Conservation (phyloP, 2,329 filamentous ascomycete species). For the Decorospora gaudefroyi region DNA sequence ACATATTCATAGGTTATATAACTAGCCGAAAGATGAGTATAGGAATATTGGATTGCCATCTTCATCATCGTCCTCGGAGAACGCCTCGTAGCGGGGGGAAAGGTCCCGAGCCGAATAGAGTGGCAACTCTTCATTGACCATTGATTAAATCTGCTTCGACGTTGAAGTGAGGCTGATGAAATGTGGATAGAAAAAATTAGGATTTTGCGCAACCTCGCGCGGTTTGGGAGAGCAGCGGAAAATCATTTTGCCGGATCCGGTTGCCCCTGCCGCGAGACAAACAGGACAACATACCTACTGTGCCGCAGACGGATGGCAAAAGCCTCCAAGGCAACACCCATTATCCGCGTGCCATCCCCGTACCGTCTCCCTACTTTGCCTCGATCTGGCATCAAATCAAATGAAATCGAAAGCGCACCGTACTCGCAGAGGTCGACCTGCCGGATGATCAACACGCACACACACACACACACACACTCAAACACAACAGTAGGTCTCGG, state of each 20-base stretch:
- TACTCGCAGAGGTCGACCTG: no score
- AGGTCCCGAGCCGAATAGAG: conserved; percentile 11
- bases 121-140: not conserved
- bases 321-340: no score
- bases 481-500: no score
- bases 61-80: conserved; percentile 21
- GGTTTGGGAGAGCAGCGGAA: not conserved
- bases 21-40: conserved; percentile 21
- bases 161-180: not conserved
- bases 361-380: no score
- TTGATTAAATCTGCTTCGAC: not conserved
- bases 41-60: conserved; percentile 20
- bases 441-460: no score
- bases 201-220: not conserved
- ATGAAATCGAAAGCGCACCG: no score
- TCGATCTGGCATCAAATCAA: no score
- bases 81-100: conserved; percentile 16
- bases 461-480: no score
- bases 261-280: no score
- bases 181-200: not conserved
- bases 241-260: not conserved
- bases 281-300: no score
- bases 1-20: conserved; percentile 11
- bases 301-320: no score
- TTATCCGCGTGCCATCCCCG: no score